Percentiles rank a stretch among this genome's conserved stretches.
phyloP scores from a whole-genome alignment of 2,329 filamentous ascomycete species.

The Pseudogymnoascus sp. region DNA sequence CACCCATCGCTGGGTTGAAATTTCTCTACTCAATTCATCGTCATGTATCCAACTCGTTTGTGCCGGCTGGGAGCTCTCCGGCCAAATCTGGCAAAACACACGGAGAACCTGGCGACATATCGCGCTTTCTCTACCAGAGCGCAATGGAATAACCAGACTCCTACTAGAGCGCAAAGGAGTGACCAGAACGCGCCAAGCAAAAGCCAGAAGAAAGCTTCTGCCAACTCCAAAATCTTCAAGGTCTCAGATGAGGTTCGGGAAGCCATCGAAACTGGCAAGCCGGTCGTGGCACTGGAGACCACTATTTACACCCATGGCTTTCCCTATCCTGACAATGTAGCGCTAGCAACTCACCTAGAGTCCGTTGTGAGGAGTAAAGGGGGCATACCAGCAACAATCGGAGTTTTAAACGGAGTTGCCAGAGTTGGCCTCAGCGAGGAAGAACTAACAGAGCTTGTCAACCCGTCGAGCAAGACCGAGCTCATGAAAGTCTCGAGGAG shows the following conservation, averaged over 20 bases:
- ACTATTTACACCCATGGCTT: slow-evolving; percentile 97
- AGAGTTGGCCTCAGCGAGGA: slow-evolving; percentile 68
- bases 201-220: neutral
- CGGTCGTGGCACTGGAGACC: slow-evolving; percentile 87
- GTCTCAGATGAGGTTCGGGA: slow-evolving; percentile 59
- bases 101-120: neutral
- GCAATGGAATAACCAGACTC: neutral
- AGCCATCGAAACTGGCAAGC: slow-evolving; percentile 66
- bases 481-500: slow-evolving; percentile 81
- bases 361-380: slow-evolving; percentile 74
- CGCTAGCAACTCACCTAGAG: slow-evolving; percentile 71
- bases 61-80: neutral
- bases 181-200: neutral
- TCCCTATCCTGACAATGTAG: slow-evolving; percentile 64
- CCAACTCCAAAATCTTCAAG: slow-evolving; percentile 12
- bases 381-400: slow-evolving; percentile 83
- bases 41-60: neutral
- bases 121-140: neutral
- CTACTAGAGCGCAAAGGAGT: neutral
- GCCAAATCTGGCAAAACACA: neutral
- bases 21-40: neutral
- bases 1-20: neutral
- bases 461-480: slow-evolving; percentile 55
- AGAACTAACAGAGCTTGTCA: slow-evolving; percentile 65
- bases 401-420: slow-evolving; percentile 75